Conservation (phyloP, 805 yeast genomes). For the Kluyveromyces wickerhamii region DNA sequence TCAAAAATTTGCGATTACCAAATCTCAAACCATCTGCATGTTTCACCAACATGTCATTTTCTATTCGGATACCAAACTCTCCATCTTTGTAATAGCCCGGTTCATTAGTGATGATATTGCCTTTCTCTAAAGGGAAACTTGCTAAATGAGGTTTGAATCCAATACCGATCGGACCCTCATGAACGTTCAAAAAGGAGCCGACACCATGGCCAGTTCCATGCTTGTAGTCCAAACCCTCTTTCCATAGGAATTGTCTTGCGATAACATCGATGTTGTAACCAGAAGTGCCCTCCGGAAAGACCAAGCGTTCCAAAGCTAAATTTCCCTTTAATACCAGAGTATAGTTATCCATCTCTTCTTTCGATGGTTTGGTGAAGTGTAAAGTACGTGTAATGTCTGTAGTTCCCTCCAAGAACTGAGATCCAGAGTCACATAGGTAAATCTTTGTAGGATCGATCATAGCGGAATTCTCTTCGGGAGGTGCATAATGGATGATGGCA, state of each 20-base stretch:
- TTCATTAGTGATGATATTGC: slow-evolving; percentile 81
- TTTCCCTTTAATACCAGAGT: slow-evolving; percentile 90
- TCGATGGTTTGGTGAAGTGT: slow-evolving; percentile 52
- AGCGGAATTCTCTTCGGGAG: slow-evolving; percentile 49
- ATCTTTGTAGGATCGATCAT: slow-evolving; percentile 59
- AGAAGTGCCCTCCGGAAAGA: slow-evolving; percentile 68
- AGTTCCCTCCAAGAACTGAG: slow-evolving; percentile 89
- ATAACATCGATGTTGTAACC: slow-evolving; percentile 73
- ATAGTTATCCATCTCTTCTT: slow-evolving; percentile 57
- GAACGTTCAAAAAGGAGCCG: slow-evolving; percentile 87
- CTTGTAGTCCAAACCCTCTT: slow-evolving; percentile 73
- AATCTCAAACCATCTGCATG: slow-evolving; percentile 36
- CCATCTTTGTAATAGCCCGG: slow-evolving; percentile 93
- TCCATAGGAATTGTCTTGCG: slow-evolving; percentile 79
- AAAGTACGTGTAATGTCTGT: slow-evolving; percentile 91
- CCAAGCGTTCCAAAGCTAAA: slow-evolving; percentile 70
- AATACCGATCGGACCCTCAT: slow-evolving; percentile 89
- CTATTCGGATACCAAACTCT: slow-evolving; percentile 84
- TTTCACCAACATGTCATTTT: slow-evolving; percentile 63
- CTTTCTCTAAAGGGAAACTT: slow-evolving; percentile 48
- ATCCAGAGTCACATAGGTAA: slow-evolving; percentile 82
- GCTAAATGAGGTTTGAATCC: slow-evolving; percentile 43
- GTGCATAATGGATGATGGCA: slow-evolving; percentile 69
- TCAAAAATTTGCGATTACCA: slow-evolving; percentile 50
- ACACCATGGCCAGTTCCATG: slow-evolving; percentile 99